Percentiles rank a stretch among this genome's conserved stretches.
Evolutionary conservation across 768 basidiomycete species (phyloP).

Genomic region (Panellus pusillus): DNA sequence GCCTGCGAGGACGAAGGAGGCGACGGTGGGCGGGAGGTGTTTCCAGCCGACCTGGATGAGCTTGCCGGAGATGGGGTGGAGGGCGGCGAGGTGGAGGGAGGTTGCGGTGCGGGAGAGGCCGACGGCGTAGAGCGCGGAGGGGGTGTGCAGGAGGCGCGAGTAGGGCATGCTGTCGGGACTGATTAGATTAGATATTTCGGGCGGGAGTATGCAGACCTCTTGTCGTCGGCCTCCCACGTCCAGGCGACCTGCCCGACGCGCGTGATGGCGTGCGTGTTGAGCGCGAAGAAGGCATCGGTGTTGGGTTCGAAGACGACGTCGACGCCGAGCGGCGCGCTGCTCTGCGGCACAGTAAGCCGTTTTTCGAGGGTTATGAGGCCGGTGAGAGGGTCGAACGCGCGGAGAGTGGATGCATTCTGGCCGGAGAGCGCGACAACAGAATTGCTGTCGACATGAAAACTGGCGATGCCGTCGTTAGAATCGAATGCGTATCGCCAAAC

Average conservation of each 20-base stretch:
- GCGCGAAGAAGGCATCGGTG: conserved; percentile 43
- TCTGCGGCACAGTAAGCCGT: conserved; percentile 47
- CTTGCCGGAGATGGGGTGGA: conserved; percentile 43
- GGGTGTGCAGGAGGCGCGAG: conserved; percentile 57
- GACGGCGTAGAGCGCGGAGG: conserved; percentile 54
- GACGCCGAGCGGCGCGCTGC: conserved; percentile 49
- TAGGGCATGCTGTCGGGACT: conserved; percentile 55
- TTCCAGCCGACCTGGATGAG: conserved; percentile 12
- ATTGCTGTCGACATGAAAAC: conserved; percentile 43
- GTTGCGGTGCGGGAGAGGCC: conserved; percentile 54
- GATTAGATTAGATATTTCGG: conserved; percentile 2
- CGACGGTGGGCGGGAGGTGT: conserved; percentile 14
- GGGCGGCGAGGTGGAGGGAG: conserved; percentile 62
- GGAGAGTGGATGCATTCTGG: conserved; percentile 64
- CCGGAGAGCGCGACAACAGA: conserved; percentile 78
- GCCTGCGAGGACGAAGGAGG: conserved; percentile 12
- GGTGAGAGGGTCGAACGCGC: conserved; percentile 61
- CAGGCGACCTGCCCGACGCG: conserved; percentile 58
- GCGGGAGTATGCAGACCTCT: conserved; percentile 56
- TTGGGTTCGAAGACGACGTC: conserved; percentile 42
- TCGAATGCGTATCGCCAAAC: conserved; percentile 84
- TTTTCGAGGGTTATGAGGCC: conserved; percentile 71
- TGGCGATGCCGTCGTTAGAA: conserved; percentile 63
- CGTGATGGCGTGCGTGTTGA: conserved; percentile 62
- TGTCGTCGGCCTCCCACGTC: conserved; percentile 72